Conservation (phyloP, 1,284 basidiomycete species). For the Irpex sp. region DNA sequence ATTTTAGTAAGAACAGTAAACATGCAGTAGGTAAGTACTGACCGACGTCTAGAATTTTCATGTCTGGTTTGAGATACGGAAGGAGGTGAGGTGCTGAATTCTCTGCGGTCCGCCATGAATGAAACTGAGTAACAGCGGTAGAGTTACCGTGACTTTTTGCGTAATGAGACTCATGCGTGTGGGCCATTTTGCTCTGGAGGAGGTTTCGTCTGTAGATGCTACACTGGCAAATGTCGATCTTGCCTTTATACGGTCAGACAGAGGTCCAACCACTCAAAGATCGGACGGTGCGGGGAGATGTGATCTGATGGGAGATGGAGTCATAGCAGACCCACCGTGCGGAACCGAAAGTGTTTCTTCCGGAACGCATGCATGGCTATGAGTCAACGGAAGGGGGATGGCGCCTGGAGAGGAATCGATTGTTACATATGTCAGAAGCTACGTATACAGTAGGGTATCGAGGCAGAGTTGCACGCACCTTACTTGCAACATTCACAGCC, state of each 20-base stretch:
- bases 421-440: not conserved
- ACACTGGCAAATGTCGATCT: not conserved
- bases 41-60: conserved; percentile 33
- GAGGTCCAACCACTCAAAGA: too few species aligned
- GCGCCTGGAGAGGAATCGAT: too few species aligned
- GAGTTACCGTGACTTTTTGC: not conserved
- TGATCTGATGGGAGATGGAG: not conserved
- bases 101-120: conserved; percentile 26
- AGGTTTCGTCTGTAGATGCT: not conserved
- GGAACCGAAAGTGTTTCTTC: too few species aligned
- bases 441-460: not conserved
- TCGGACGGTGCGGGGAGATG: not conserved
- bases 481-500: not conserved
- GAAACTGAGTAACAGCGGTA: not conserved
- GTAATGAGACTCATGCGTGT: not conserved
- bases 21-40: not conserved
- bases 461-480: too few species aligned
- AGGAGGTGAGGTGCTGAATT: conserved; percentile 34
- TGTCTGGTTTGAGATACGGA: conserved; percentile 25
- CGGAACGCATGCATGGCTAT: too few species aligned
- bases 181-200: not conserved
- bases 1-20: too few species aligned
- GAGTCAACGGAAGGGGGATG: too few species aligned
- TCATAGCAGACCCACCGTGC: too few species aligned
- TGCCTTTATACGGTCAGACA: not conserved